Evolutionary conservation across 352 stramenopile genomes (phyloP).

Genomic region (Phytophthora pluvialis): DNA sequence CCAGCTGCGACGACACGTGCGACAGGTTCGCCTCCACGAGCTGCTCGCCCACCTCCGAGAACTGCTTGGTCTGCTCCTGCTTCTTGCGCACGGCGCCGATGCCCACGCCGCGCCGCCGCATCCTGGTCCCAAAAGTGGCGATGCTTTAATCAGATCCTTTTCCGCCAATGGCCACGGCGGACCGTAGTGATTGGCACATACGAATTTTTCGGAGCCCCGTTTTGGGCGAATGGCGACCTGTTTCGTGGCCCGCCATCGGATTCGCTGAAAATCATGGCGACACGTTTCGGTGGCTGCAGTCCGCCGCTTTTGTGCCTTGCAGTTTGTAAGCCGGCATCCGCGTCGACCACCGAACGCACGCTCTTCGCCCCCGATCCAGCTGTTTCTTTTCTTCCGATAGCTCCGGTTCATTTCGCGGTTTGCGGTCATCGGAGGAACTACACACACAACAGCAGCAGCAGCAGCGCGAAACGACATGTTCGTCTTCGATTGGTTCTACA

Average conservation of each 20-base stretch:
- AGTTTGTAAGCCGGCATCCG: not conserved
- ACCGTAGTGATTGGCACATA: conserved; percentile 17
- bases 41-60: conserved; percentile 84
- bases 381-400: conserved; percentile 29
- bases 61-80: conserved; percentile 89
- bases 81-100: conserved; percentile 90
- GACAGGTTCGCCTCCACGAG: conserved; percentile 81
- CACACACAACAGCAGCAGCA: conserved; percentile 5
- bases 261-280: not conserved
- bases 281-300: conserved; percentile 4
- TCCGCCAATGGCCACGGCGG: not conserved
- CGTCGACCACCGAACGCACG: conserved; percentile 2
- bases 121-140: conserved; percentile 5
- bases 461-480: conserved; percentile 76
- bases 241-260: conserved; percentile 55
- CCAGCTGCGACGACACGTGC: conserved; percentile 86
- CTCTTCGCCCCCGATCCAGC: not conserved
- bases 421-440: conserved; percentile 34
- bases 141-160: conserved; percentile 8
- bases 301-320: not conserved
- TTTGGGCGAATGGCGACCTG: conserved; percentile 61
- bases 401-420: conserved; percentile 40
- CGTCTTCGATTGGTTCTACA: conserved; percentile 97
- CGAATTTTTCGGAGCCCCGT: conserved; percentile 3
- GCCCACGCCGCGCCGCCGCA: conserved; percentile 77